A percentile compares a stretch with the other conserved stretches of the same genome.
Evolutionary conservation across 2,329 filamentous ascomycete genomes (phyloP).

Genomic region (Neurospora sp.): DNA sequence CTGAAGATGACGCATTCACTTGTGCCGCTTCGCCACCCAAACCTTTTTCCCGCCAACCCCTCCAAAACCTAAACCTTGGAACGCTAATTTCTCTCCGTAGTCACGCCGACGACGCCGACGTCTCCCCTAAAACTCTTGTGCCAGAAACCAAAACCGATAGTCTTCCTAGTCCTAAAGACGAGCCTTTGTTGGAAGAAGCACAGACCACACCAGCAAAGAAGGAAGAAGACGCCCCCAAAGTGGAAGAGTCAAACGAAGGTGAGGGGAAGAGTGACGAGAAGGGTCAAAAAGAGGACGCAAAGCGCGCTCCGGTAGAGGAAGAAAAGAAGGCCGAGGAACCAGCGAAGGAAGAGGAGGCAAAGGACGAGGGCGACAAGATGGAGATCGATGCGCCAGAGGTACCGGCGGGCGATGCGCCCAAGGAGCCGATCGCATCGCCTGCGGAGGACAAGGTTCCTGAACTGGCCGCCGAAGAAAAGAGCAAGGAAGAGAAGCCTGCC

Average conservation of each 20-base stretch:
- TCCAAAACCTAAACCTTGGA: neutral
- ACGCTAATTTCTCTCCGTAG: neutral
- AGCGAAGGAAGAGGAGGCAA: neutral
- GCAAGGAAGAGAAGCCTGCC: neutral
- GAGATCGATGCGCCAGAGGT: neutral
- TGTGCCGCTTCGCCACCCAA: neutral
- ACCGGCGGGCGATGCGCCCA: neutral
- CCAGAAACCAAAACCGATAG: neutral
- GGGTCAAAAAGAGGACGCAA: neutral
- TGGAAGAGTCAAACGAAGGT: neutral
- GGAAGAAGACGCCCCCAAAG: neutral
- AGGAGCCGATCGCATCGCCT: neutral
- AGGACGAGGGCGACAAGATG: neutral
- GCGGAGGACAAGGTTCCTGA: neutral
- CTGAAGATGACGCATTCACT: neutral
- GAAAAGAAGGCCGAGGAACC: conserved; percentile 4
- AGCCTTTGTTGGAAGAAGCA: neutral
- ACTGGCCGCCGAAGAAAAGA: neutral
- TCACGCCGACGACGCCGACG: neutral
- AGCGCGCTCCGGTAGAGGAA: neutral
- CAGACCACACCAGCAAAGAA: neutral
- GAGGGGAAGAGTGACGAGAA: neutral
- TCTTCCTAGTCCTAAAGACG: neutral
- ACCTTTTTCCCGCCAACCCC: neutral
- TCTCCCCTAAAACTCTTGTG: neutral